Evolutionary conservation across 2,329 filamentous ascomycete genomes (phyloP).

Genomic region (Ophiostoma sp.): DNA sequence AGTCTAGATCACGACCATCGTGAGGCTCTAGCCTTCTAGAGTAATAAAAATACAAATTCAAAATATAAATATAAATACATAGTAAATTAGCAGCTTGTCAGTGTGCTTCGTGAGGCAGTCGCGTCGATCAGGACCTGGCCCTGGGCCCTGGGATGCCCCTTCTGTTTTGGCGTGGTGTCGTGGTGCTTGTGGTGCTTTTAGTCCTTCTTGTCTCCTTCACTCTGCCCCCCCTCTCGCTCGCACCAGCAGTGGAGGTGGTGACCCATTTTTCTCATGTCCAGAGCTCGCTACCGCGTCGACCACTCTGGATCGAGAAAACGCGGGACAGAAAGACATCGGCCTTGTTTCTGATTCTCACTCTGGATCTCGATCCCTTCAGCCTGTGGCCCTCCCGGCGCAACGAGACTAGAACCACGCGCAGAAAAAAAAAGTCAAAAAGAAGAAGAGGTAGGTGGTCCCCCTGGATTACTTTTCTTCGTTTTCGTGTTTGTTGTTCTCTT

Average conservation of each 20-base stretch:
- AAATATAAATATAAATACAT: not conserved
- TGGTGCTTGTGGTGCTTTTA: not conserved
- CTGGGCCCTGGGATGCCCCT: not conserved
- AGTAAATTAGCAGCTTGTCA: not conserved
- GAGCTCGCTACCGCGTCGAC: not conserved
- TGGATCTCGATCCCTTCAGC: constrained; percentile 21
- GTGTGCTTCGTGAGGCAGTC: not conserved
- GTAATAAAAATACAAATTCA: not conserved
- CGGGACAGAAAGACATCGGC: not conserved
- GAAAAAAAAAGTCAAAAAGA: not conserved
- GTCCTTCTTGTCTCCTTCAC: not conserved
- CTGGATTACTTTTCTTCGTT: not conserved
- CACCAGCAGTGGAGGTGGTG: not conserved
- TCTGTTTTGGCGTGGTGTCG: not conserved
- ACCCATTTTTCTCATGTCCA: not conserved
- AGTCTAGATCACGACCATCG: not conserved
- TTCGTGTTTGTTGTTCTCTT: not conserved
- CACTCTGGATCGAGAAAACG: not conserved
- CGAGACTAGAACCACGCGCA: not conserved
- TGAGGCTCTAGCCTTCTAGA: constrained; percentile 1
- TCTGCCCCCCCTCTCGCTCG: not conserved
- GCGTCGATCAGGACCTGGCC: not conserved
- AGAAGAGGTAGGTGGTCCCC: not conserved
- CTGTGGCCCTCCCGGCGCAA: not conserved
- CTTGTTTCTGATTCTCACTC: constrained; percentile 17